phyloP scores from a whole-genome alignment of 169 alveolate species.

The Cryptosporidium muris region DNA sequence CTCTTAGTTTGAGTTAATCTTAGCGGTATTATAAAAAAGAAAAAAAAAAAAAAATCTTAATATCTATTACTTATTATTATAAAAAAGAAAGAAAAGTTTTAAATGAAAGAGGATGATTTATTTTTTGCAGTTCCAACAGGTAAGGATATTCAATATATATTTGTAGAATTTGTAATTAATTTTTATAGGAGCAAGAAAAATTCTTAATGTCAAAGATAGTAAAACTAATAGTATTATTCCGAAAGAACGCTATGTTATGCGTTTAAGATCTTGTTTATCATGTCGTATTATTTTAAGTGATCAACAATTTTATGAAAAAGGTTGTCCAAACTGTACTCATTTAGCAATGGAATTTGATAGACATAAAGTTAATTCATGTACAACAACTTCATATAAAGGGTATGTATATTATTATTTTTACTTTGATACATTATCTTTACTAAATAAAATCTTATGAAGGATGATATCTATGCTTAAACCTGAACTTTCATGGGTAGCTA shows the following conservation, averaged over 20 bases:
- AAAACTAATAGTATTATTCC: slow-evolving; percentile 46
- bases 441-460: slow-evolving; percentile 4
- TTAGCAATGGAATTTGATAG: slow-evolving; percentile 88
- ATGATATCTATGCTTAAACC: slow-evolving; percentile 86
- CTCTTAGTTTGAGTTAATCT: too few relatives aligned
- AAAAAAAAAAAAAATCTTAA: too few relatives aligned
- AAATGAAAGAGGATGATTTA: slow-evolving; percentile 30
- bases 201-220: slow-evolving; percentile 36
- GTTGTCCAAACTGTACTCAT: slow-evolving; percentile 87
- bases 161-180: background rate
- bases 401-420: background rate
- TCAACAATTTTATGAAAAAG: slow-evolving; percentile 86
- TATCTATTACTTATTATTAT: too few relatives aligned
- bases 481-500: slow-evolving; percentile 88
- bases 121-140: slow-evolving; percentile 69
- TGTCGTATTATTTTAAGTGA: slow-evolving; percentile 84
- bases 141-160: slow-evolving; percentile 6
- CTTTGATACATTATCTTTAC: background rate
- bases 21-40: too few relatives aligned
- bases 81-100: background rate
- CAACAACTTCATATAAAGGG: slow-evolving; percentile 82
- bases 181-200: slow-evolving; percentile 31
- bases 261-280: slow-evolving; percentile 85
- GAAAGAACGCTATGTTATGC: slow-evolving; percentile 65
- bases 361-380: slow-evolving; percentile 83